Base-by-base conservation (phyloP, 306 rosid species). In the Cucumis cinereus region DNA sequence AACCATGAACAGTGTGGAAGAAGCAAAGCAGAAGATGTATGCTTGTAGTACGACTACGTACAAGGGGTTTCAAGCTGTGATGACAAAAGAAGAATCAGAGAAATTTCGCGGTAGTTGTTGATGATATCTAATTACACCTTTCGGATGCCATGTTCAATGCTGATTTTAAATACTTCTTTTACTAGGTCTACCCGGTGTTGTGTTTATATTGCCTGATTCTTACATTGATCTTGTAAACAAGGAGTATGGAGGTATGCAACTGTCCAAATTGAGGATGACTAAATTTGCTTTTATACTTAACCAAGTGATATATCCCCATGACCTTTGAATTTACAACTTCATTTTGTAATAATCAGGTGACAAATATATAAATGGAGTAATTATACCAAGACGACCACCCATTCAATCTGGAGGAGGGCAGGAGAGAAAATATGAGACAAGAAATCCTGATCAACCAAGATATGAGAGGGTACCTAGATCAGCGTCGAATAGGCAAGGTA, bases 21-120 rank as follows among this genome's bases (percentile, higher is more conserved):
- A 90, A 83, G 98, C 97, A 4, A 94, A 91, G 82, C 70, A 83
- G 78, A 94, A 83, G 76, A 91, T 94, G 0, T 94, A 94, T 82
- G 96, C 98, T 8, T 91, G 97, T 71, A 94, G 97, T 78, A 94
- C 98, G 13, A 91, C 95, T 22, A 86, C 85, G 7, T 91, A 94
- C 77, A 78, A 81, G 4, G 97, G 98, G 45, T 94, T 94, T 90
- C 97, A 94, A 74, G 96, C 78, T 77, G 72, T 83, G 72, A 81
- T 90, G 91, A 86, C 97, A 0, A 95, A 91, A 85, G 86, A 85
- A 80, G 98, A 93, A 85, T 90, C 98, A 16, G 77, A 87, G 8
- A 93, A 90, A 81, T 93, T 93, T 77, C 74, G 90, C 15, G 86
- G 98, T 90, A 81, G 76, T 60, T 77, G 11, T 67, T 77, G n/a